Evolutionary conservation across 768 basidiomycete genomes (phyloP).

Genomic region (Rhodosporidiobolus odoratus): DNA sequence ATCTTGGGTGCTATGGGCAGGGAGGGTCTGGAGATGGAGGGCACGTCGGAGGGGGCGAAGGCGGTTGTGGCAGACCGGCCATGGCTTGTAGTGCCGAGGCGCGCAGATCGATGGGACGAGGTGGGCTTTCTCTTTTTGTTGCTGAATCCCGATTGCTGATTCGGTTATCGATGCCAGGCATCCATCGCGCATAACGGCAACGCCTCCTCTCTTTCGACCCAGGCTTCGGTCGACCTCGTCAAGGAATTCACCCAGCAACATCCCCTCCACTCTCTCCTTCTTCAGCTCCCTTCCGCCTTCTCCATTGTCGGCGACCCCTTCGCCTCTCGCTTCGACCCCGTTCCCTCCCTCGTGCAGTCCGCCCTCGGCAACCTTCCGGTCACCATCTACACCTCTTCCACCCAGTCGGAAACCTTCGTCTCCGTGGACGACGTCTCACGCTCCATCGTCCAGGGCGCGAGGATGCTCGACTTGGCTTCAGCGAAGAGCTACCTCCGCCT

Average conservation of each 20-base stretch:
- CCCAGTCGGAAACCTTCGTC: constrained; percentile 33
- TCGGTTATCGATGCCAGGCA: constrained; percentile 2
- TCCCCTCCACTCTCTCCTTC: constrained; percentile 34
- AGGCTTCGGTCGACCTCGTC: constrained; percentile 16
- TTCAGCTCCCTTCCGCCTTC: constrained; percentile 36
- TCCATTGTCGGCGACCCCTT: constrained; percentile 40
- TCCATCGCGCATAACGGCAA: constrained; percentile 17
- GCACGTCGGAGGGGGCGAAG: neutral
- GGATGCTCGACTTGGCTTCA: constrained; percentile 35
- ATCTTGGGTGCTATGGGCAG: constrained; percentile 25
- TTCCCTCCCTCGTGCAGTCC: constrained; percentile 38
- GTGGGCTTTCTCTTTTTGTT: neutral
- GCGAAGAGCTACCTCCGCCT: constrained; percentile 36
- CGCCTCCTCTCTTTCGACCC: constrained; percentile 19
- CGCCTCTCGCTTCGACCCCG: constrained; percentile 33
- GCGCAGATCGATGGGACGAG: constrained; percentile 35
- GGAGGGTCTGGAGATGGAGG: constrained; percentile 10
- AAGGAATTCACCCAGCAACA: constrained; percentile 18
- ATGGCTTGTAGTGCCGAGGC: constrained; percentile 34
- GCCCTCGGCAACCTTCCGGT: constrained; percentile 40
- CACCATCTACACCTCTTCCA: constrained; percentile 26
- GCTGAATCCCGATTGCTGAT: no score
- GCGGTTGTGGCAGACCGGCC: constrained; percentile 22
- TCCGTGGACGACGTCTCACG: constrained; percentile 32
- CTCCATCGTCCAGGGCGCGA: constrained; percentile 30